These are phyloP conservation scores for Escallonia herrerae DNA, from an alignment of 129 eudicot genomes.

Conservation along the genomic window DNA sequence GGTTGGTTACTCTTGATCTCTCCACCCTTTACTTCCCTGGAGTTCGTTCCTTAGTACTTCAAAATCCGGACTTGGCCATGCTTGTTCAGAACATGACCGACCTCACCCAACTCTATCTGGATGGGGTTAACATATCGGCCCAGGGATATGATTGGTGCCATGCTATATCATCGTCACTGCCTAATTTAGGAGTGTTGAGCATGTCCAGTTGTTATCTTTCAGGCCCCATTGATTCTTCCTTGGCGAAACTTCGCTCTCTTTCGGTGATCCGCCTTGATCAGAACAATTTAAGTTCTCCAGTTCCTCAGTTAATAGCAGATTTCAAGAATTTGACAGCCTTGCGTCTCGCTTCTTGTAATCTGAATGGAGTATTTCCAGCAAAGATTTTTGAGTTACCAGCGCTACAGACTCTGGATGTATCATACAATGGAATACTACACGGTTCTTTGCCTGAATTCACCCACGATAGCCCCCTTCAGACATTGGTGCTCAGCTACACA, in stretches of 20 bases:
- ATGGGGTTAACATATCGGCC: conserved; percentile 38
- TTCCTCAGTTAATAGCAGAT: conserved; percentile 39
- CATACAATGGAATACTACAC: conserved; percentile 27
- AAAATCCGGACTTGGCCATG: conserved; percentile 27
- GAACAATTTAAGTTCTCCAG: conserved; percentile 29
- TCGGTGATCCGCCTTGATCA: conserved; percentile 27
- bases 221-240: conserved; percentile 43
- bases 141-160: conserved; percentile 33
- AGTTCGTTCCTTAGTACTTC: conserved; percentile 7
- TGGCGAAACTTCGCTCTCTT: conserved; percentile 21
- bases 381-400: conserved; percentile 32
- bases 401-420: conserved; percentile 37
- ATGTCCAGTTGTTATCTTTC: conserved; percentile 37
- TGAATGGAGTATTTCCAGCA: conserved; percentile 39
- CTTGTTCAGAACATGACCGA: conserved; percentile 28
- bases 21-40: conserved; percentile 14
- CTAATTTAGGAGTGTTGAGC: conserved; percentile 38
- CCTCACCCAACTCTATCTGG: conserved; percentile 38
- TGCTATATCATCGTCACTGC: conserved; percentile 44
- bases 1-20: conserved; percentile 46
- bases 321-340: conserved; percentile 36
- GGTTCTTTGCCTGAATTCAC: conserved; percentile 48
- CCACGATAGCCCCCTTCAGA: conserved; percentile 23
- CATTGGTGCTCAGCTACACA: conserved; percentile 35
- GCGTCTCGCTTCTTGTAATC: conserved; percentile 27